phyloP scores from a whole-genome alignment of 495 filamentous ascomycete species.

The Penicillium pulvis region DNA sequence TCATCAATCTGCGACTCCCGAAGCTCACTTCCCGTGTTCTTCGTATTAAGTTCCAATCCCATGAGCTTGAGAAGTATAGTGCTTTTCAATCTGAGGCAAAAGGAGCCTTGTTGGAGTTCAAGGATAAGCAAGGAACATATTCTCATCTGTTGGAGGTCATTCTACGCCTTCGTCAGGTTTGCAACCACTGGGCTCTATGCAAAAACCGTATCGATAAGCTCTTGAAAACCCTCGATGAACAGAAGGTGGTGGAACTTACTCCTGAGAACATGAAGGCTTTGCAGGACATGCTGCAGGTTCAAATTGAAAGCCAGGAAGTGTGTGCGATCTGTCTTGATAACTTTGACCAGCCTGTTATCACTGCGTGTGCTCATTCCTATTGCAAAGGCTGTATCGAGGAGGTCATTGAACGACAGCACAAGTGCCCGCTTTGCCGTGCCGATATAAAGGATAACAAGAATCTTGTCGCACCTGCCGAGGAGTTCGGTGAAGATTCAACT shows the following conservation, averaged over 20 bases:
- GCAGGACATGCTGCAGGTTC: conserved; percentile 75
- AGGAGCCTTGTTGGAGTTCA: conserved; percentile 65
- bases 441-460: conserved; percentile 58
- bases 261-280: conserved; percentile 72
- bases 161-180: conserved; percentile 81
- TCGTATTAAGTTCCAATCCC: conserved; percentile 69
- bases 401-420: conserved; percentile 77
- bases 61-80: conserved; percentile 81
- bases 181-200: conserved; percentile 86
- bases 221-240: conserved; percentile 63
- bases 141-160: conserved; percentile 78
- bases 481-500: conserved; percentile 50
- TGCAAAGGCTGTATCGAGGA: conserved; percentile 73
- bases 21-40: conserved; percentile 80
- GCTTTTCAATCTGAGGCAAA: conserved; percentile 75
- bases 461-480: conserved; percentile 66
- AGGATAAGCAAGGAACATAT: conserved; percentile 53
- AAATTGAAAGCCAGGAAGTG: conserved; percentile 79
- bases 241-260: conserved; percentile 69
- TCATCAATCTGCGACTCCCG: conserved; percentile 81
- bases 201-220: conserved; percentile 72
- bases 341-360: conserved; percentile 78
- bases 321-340: conserved; percentile 82
- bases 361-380: conserved; percentile 84
- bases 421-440: conserved; percentile 88